These are phyloP conservation scores for Boletus calvinii DNA, from an alignment of 1,284 basidiomycete genomes.

Conservation along the genomic window DNA sequence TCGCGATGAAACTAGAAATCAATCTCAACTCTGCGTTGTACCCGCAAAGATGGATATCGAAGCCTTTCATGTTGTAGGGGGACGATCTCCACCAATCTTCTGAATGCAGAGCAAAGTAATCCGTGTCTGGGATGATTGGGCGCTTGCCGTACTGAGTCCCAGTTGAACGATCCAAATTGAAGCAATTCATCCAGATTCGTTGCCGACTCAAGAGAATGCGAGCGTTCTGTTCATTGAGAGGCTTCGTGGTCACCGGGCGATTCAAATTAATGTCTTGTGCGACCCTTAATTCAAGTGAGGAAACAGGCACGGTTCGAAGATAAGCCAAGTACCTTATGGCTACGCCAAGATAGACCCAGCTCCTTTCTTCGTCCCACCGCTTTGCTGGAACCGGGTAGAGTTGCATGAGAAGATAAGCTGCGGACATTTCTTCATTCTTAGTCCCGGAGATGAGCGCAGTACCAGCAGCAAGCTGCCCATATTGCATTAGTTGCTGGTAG, in stretches of 20 bases:
- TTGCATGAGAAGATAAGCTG: constrained; percentile 70
- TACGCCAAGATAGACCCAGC: constrained; percentile 76
- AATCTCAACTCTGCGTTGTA: constrained; percentile 72
- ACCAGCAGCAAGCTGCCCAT: constrained; percentile 70
- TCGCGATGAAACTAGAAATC: constrained; percentile 56
- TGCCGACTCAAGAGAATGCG: constrained; percentile 86
- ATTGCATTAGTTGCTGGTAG: constrained; percentile 66
- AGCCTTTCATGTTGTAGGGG: constrained; percentile 62
- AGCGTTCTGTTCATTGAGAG: constrained; percentile 68
- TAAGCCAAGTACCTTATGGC: constrained; percentile 58
- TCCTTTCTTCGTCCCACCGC: constrained; percentile 77
- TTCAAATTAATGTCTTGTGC: constrained; percentile 85
- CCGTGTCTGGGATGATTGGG: constrained; percentile 70
- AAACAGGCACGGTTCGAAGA: neutral
- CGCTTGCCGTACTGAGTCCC: constrained; percentile 83
- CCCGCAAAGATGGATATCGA: constrained; percentile 73
- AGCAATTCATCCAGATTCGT: constrained; percentile 84
- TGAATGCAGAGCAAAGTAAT: constrained; percentile 73
- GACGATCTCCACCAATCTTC: constrained; percentile 74
- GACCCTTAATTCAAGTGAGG: constrained; percentile 43
- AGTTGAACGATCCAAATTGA: constrained; percentile 79
- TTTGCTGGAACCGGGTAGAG: constrained; percentile 71
- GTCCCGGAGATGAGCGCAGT: constrained; percentile 67
- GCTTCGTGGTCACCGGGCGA: constrained; percentile 66
- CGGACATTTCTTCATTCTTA: constrained; percentile 75